Base-by-base conservation (phyloP, 164 flowering plant genomes). In the Liquidambar formosana region DNA sequence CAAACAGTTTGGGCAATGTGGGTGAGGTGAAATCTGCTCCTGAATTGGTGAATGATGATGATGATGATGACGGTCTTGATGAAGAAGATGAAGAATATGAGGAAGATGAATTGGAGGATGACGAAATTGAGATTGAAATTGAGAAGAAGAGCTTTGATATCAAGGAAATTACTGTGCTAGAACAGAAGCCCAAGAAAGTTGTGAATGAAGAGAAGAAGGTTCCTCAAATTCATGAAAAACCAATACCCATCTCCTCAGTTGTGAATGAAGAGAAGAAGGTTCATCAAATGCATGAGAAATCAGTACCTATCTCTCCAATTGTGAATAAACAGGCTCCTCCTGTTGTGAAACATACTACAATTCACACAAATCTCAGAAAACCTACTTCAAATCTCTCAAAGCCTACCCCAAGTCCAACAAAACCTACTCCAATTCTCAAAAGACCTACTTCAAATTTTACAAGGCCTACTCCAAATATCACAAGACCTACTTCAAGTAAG, bases 71-170 rank as follows among this genome's bases (percentile, higher is more conserved):
- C 0, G 66, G 52, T 54, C 74, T 65, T 26, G 78, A 61, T 28
- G 72, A 58, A 41, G 68, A 45, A 19, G 65, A 71, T 8, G 73
- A 71, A 0, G 66, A 58, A 60, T 76, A 68, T 1, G 83, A 73
- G 3, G 77, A 69, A 26, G 78, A 64, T n/a, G 75, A 41, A 33
- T 70, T 47, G 2, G 68, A 10, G 28, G 72, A 64, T 21, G 69
- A 61, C 21, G 82, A 68, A 5, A 78, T 57, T 61, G 78, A 63
- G 12, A 65, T 38, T 48, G 80, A 67, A 74, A 61, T 64, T 45
- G 87, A 85, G 73, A 79, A 70, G 54, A 64, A 78, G 70, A 83
- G 77, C 38, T 57, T 74, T 70, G 89, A 84, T 63, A 63, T 80
- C 9, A 83, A 85, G 65, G 89, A 87, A 68, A 77, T 84, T 48